A percentile compares a stretch with the other conserved stretches of the same genome.
These are phyloP conservation scores for Agroathelia rolfsii DNA, from an alignment of 1,284 basidiomycete genomes.

Conservation along the genomic window DNA sequence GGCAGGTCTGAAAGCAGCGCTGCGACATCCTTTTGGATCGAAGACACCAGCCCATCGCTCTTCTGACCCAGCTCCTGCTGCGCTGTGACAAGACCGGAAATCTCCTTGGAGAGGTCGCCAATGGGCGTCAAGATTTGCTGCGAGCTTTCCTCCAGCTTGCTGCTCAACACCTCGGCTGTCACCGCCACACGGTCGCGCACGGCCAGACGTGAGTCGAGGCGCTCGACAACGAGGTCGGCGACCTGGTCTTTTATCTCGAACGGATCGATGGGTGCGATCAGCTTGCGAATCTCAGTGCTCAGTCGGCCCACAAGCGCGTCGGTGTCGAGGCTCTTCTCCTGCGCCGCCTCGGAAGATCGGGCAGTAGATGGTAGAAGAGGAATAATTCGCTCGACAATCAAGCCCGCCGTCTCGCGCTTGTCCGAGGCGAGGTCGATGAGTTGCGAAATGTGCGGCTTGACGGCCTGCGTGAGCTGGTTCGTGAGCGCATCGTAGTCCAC, in stretches of 20 bases:
- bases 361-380: constrained; percentile 47
- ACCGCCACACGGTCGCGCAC: constrained; percentile 64
- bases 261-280: constrained; percentile 66
- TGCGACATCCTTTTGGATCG: constrained; percentile 25
- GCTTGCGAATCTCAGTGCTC: constrained; percentile 54
- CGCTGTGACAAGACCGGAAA: constrained; percentile 31
- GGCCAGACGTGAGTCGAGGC: constrained; percentile 67
- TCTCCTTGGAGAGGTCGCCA: constrained; percentile 24
- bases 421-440: constrained; percentile 79
- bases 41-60: constrained; percentile 24
- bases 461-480: constrained; percentile 62
- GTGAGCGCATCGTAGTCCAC: constrained; percentile 74
- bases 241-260: constrained; percentile 80
- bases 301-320: constrained; percentile 47
- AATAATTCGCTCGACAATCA: constrained; percentile 66
- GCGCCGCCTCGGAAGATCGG: no score
- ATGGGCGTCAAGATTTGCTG: constrained; percentile 38
- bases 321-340: constrained; percentile 41
- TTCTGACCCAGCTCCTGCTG: constrained; percentile 33
- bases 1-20: constrained; percentile 34
- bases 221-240: constrained; percentile 74
- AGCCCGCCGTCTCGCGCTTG: constrained; percentile 71
- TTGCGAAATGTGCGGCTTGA: constrained; percentile 78
- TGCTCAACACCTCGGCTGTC: constrained; percentile 49
- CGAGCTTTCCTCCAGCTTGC: constrained; percentile 45